phyloP scores from a whole-genome alignment of 768 basidiomycete genomes.

The Cystofilobasidium macerans region DNA sequence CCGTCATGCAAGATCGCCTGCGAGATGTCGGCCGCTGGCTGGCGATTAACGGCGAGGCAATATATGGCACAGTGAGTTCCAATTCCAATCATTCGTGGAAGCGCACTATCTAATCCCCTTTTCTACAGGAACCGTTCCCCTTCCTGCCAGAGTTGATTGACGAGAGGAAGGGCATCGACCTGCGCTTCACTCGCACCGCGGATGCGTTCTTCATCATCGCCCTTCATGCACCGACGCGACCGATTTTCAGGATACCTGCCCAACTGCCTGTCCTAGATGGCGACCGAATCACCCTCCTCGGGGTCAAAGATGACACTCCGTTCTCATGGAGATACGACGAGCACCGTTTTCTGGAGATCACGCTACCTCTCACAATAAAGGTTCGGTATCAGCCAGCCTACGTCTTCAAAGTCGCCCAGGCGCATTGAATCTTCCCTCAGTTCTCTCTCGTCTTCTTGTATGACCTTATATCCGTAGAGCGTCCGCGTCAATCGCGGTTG shows the following conservation, averaged over 20 bases:
- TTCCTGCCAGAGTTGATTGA: slow-evolving; percentile 32
- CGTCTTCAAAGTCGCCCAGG: neutral
- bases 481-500: too few relatives aligned
- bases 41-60: slow-evolving; percentile 45
- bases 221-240: slow-evolving; percentile 39
- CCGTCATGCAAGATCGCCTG: slow-evolving; percentile 45
- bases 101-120: neutral
- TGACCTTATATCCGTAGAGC: too few relatives aligned
- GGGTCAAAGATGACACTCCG: slow-evolving; percentile 31
- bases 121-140: slow-evolving; percentile 10
- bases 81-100: neutral
- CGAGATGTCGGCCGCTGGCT: slow-evolving; percentile 49
- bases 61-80: slow-evolving; percentile 46
- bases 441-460: too few relatives aligned
- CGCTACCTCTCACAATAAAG: slow-evolving; percentile 24
- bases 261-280: slow-evolving; percentile 43
- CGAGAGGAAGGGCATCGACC: slow-evolving; percentile 40
- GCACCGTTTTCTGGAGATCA: slow-evolving; percentile 27
- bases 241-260: slow-evolving; percentile 40
- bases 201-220: slow-evolving; percentile 48
- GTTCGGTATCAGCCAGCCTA: slow-evolving; percentile 28
- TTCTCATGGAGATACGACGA: slow-evolving; percentile 36
- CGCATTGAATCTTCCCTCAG: too few relatives aligned
- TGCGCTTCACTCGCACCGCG: slow-evolving; percentile 47
- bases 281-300: slow-evolving; percentile 43